Base-by-base conservation (phyloP, 495 filamentous ascomycete genomes). In the Neurospora discreta region DNA sequence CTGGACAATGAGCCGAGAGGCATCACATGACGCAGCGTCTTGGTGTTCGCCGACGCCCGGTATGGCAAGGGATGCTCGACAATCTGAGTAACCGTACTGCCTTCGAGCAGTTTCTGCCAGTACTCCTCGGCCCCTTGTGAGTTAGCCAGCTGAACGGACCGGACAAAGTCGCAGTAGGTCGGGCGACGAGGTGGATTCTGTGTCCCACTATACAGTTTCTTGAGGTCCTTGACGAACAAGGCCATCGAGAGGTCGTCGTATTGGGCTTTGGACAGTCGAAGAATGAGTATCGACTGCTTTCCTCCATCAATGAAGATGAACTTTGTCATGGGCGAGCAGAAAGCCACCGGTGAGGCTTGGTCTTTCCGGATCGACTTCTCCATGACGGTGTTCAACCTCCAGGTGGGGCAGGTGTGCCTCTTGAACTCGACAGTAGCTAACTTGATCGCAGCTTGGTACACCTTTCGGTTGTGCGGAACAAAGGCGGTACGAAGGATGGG, bases 401-500 rank as follows among this genome's bases (percentile, higher is more conserved):
- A 84, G 40, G 76, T 75, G n/a, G 82, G 78, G 73, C 81, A 83
- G 42, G 78, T 77, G 39, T 81, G 78, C 18, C 79, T 79, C 58
- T 78, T 74, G 69, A 85, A 85, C 60, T 82, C 81, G 26, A 82
- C 77, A 26, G 75, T 74, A 69, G 78, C 75, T 18, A 80, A 77
- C 70, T 80, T 80, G 72, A 85, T 71, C 15, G 84, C 82, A 1
- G 81, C 82, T 71, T 84, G 82, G 69, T 84, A 85, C 1, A 85
- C 77, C 20, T 81, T 77, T 26, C 82, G 80, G 58, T 79, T 79
- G 40, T 82, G 79, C 15, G 79, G 80, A 7, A 82, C 77, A 38
- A 85, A 84, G 1, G 79, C 80, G 0, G 84, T 85, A 44, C 84
- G 82, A 13, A 85, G 74, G 23, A 83, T 83, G 5, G 84, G 80